Conservation (phyloP, 441 rosid species). For the Capsella rubella region DNA sequence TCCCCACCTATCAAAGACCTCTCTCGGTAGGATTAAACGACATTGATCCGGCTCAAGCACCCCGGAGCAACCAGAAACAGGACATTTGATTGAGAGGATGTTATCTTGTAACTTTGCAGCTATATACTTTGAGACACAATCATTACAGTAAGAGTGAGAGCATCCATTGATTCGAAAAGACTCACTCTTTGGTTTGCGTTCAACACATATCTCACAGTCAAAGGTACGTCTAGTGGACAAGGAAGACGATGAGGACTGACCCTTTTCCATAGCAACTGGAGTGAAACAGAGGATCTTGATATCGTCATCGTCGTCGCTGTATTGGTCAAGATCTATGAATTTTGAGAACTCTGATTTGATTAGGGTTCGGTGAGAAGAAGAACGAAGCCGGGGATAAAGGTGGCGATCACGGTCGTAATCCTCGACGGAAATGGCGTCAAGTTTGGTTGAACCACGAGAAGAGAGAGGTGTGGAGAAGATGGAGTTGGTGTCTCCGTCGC, state of each 20-base stretch:
- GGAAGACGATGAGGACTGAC: constrained; percentile 23
- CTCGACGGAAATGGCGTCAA: constrained; percentile 56
- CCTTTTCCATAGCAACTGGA: constrained; percentile 11
- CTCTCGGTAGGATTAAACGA: constrained; percentile 50
- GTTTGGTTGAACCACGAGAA: constrained; percentile 47
- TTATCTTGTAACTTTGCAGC: constrained; percentile 58
- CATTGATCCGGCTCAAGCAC: constrained; percentile 59
- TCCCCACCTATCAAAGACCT: constrained; percentile 50
- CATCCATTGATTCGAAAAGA: constrained; percentile 46
- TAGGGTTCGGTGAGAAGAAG: neutral
- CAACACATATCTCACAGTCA: constrained; percentile 51
- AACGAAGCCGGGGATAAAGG: constrained; percentile 20
- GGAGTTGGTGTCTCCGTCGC: neutral
- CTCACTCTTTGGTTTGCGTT: constrained; percentile 25
- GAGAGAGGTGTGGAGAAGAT: constrained; percentile 21
- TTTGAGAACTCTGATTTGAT: neutral
- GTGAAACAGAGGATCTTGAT: neutral
- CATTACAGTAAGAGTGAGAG: constrained; percentile 51
- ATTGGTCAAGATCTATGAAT: constrained; percentile 33
- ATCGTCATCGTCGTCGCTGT: neutral
- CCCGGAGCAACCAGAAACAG: constrained; percentile 54
- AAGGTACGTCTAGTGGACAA: neutral
- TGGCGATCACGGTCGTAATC: constrained; percentile 43
- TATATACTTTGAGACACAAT: constrained; percentile 50
- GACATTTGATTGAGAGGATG: constrained; percentile 53